Conservation (phyloP, 805 yeast species). For the Yamadazyma scolyti region DNA sequence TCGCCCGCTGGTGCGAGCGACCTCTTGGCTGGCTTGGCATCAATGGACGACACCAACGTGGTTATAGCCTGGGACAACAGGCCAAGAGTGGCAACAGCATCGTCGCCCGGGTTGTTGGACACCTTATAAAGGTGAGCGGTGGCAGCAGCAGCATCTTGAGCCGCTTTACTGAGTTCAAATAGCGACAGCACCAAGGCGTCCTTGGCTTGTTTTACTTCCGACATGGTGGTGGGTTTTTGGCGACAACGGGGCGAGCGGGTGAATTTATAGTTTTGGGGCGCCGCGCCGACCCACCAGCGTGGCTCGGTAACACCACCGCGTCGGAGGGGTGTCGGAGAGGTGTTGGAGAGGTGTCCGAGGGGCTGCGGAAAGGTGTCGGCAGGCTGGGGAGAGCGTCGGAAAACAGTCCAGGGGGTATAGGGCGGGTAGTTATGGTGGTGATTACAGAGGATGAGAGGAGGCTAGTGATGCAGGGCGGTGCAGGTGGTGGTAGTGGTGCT, state of each 20-base stretch:
- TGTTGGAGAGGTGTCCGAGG: too few species aligned
- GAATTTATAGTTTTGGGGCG: too few species aligned
- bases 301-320: too few species aligned
- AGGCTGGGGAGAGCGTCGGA: too few species aligned
- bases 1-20: constrained; percentile 15
- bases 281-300: too few species aligned
- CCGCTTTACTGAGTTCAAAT: constrained; percentile 81
- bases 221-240: constrained; percentile 2
- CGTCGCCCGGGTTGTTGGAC: constrained; percentile 4
- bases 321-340: too few species aligned
- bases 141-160: constrained; percentile 78
- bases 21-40: constrained; percentile 11
- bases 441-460: too few species aligned
- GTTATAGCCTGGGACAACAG: constrained; percentile 33
- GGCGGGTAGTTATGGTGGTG: too few species aligned
- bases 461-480: too few species aligned
- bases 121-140: constrained; percentile 39
- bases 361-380: too few species aligned
- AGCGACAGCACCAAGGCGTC: constrained; percentile 60
- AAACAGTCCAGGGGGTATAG: too few species aligned
- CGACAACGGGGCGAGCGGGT: constrained; percentile 1
- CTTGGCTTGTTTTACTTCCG: constrained; percentile 15
- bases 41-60: constrained; percentile 16
- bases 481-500: too few species aligned
- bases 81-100: constrained; percentile 16